These are phyloP conservation scores for Phellinidium pouzarii DNA, from an alignment of 1,284 basidiomycete species.

Conservation along the genomic window DNA sequence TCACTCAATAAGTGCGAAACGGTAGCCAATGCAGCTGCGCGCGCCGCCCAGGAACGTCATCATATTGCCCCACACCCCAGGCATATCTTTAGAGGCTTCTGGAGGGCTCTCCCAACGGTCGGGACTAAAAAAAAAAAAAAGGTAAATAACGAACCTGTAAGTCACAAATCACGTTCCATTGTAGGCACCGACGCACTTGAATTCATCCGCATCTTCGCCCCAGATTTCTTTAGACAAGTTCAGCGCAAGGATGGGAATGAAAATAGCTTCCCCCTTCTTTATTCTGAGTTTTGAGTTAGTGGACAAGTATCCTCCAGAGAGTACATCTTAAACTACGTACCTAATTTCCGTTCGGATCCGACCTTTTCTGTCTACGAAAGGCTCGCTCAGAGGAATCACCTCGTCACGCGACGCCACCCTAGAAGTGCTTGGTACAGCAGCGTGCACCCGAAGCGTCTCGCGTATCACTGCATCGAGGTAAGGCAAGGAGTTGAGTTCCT, in stretches of 20 bases:
- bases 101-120: constrained; percentile 28
- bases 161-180: background rate
- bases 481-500: constrained; percentile 29
- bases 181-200: constrained; percentile 12
- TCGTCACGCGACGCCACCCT: constrained; percentile 24
- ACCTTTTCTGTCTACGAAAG: constrained; percentile 23
- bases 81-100: constrained; percentile 22
- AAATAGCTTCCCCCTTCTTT: constrained; percentile 26
- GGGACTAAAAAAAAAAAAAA: constrained; percentile 26
- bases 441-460: constrained; percentile 25
- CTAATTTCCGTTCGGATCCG: constrained; percentile 20
- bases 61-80: constrained; percentile 27
- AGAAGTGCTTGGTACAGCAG: constrained; percentile 20
- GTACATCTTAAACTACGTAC: constrained; percentile 15
- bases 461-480: constrained; percentile 31
- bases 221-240: constrained; percentile 34
- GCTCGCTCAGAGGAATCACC: constrained; percentile 24
- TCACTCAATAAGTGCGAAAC: constrained; percentile 38
- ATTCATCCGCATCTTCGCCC: constrained; percentile 37
- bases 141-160: background rate
- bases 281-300: constrained; percentile 30
- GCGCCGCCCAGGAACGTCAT: constrained; percentile 29
- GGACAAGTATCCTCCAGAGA: too few relatives aligned
- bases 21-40: constrained; percentile 33
- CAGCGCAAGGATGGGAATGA: constrained; percentile 28